These are phyloP conservation scores for Fusarium citri DNA, from an alignment of 2,329 filamentous ascomycete genomes.

Conservation along the genomic window DNA sequence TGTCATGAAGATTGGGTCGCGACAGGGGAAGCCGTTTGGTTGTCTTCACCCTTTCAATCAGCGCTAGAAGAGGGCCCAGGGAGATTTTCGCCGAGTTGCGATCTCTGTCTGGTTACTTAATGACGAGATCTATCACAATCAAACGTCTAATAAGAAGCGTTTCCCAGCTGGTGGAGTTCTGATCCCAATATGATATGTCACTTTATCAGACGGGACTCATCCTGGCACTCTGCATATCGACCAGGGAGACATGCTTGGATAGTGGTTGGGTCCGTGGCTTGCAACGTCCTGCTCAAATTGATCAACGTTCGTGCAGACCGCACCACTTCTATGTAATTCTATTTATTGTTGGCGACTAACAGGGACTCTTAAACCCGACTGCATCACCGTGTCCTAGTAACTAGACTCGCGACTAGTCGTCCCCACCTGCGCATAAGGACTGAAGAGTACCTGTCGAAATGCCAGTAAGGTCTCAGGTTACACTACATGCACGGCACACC, in stretches of 20 bases:
- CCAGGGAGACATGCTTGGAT: constrained; percentile 25
- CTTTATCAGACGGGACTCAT: constrained; percentile 35
- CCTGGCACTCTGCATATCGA: constrained; percentile 37
- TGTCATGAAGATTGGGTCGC: constrained; percentile 13
- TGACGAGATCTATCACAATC: constrained; percentile 18
- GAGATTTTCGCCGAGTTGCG: constrained; percentile 8
- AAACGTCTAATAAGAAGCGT: constrained; percentile 4
- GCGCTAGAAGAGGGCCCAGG: constrained; percentile 3
- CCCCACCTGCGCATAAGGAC: constrained; percentile 32
- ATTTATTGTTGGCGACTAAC: constrained; percentile 6
- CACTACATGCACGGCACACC: constrained; percentile 6
- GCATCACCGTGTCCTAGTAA: neutral
- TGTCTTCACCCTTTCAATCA: neutral
- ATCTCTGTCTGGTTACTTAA: constrained; percentile 3
- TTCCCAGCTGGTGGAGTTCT: constrained; percentile 29
- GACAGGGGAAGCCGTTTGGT: neutral
- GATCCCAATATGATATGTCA: constrained; percentile 46
- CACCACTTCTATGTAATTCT: constrained; percentile 8
- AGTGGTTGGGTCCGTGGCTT: constrained; percentile 28
- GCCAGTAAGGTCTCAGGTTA: constrained; percentile 34
- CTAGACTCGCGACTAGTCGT: constrained; percentile 3
- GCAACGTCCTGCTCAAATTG: constrained; percentile 23
- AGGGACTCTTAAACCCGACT: constrained; percentile 4
- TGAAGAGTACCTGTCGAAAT: constrained; percentile 16
- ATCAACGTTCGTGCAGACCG: constrained; percentile 22